Conservation (phyloP, 208 protist genomes). For the Leishmania tarentolae region DNA sequence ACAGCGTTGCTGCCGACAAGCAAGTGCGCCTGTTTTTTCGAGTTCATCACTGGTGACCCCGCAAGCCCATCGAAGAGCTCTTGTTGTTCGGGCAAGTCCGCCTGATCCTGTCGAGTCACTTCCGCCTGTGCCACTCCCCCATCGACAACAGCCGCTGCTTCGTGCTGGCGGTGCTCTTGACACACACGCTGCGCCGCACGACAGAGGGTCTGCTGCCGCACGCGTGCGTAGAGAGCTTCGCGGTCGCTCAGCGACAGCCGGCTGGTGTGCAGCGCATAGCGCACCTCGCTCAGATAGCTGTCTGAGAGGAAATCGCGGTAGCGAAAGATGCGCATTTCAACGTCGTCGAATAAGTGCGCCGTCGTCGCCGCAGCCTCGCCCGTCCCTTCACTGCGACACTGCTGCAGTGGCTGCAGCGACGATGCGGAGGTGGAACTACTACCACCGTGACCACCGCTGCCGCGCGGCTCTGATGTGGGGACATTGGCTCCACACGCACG, state of each 20-base stretch:
- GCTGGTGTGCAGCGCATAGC: constrained; percentile 45
- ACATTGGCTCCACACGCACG: background rate
- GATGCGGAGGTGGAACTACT: background rate
- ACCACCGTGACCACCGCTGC: background rate
- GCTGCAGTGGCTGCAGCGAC: constrained; percentile 3
- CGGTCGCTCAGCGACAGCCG: constrained; percentile 54
- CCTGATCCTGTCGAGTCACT: background rate
- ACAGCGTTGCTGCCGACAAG: constrained; percentile 67
- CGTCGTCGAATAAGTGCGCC: constrained; percentile 37
- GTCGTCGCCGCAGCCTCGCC: background rate
- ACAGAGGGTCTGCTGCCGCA: constrained; percentile 50
- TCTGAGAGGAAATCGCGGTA: constrained; percentile 64
- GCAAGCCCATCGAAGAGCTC: background rate
- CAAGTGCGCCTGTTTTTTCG: constrained; percentile 38
- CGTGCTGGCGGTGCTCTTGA: constrained; percentile 14
- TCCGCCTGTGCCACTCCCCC: background rate
- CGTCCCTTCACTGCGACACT: background rate
- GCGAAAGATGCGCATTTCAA: constrained; percentile 49
- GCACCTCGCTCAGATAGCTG: constrained; percentile 34
- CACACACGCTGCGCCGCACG: constrained; percentile 33
- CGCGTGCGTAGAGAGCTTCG: constrained; percentile 51
- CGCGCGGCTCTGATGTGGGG: background rate
- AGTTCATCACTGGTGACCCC: background rate
- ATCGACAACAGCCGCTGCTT: background rate
- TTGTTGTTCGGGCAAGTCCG: background rate